Evolutionary conservation across 1,139 yeast genomes (phyloP).

Genomic region (Lodderomyces pseudojiufengensis): DNA sequence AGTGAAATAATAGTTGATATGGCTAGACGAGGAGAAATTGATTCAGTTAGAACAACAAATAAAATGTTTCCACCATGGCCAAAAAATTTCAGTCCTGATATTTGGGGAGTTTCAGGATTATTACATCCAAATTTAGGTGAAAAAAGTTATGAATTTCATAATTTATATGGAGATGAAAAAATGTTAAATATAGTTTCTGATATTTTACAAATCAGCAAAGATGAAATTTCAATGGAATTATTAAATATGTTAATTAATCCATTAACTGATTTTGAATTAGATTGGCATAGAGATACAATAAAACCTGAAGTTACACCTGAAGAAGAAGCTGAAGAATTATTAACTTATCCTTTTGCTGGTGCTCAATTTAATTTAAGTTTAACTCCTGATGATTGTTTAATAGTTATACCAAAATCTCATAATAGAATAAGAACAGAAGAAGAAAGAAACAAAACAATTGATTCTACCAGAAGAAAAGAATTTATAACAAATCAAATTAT

Average conservation of each 20-base stretch:
- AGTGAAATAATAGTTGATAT: conserved; percentile 41
- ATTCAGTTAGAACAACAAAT: conserved; percentile 50
- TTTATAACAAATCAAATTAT: conserved; percentile 37
- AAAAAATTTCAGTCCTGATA: conserved; percentile 49
- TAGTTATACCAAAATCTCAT: conserved; percentile 53
- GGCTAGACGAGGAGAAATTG: conserved; percentile 52
- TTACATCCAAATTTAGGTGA: conserved; percentile 49
- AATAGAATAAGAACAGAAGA: conserved; percentile 44
- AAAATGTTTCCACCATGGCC: conserved; percentile 65
- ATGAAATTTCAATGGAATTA: conserved; percentile 47
- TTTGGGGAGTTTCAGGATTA: conserved; percentile 54
- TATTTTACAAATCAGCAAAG: conserved; percentile 39
- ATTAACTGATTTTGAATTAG: conserved; percentile 51
- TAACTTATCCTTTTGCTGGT: conserved; percentile 46
- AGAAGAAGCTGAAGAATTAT: conserved; percentile 41
- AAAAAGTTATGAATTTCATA: conserved; percentile 39
- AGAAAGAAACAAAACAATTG: conserved; percentile 43
- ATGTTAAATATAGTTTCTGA: conserved; percentile 42
- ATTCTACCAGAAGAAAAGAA: conserved; percentile 31
- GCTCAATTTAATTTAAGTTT: conserved; percentile 55
- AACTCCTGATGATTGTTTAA: conserved; percentile 47
- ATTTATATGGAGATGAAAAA: conserved; percentile 41
- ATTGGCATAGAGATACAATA: conserved; percentile 57
- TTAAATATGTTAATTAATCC: conserved; percentile 58
- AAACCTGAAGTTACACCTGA: conserved; percentile 47